Percentiles rank a stretch among this genome's conserved stretches.
Conservation (phyloP, 2,329 filamentous ascomycete genomes). For the Fusarium devonianum region DNA sequence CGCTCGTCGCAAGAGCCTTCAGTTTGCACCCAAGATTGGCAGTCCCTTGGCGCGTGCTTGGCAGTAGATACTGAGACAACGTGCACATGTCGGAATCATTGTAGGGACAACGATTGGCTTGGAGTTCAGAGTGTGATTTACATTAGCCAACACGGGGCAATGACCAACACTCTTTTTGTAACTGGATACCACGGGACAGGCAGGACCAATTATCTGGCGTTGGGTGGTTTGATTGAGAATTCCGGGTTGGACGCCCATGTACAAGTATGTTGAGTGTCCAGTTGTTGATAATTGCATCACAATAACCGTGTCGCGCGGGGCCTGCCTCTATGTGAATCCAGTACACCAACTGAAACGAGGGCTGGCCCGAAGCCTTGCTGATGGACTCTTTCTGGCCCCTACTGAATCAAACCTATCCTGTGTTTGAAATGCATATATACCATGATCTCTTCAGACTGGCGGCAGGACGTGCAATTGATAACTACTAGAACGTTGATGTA, state of each 20-base stretch:
- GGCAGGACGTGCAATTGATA: no score
- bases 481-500: no score
- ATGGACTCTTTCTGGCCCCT: not conserved
- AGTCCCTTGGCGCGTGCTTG: conserved; percentile 72
- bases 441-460: no score
- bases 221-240: conserved; percentile 25
- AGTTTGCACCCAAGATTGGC: conserved; percentile 77
- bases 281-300: conserved; percentile 17
- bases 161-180: conserved; percentile 32
- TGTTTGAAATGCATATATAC: no score
- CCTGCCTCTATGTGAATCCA: not conserved
- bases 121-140: conserved; percentile 27
- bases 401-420: no score
- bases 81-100: conserved; percentile 14
- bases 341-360: not conserved
- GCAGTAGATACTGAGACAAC: conserved; percentile 41
- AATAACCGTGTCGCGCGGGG: conserved; percentile 1
- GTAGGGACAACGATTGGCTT: conserved; percentile 21
- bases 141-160: conserved; percentile 20
- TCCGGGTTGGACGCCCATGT: not conserved
- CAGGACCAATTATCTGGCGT: conserved; percentile 33
- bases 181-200: conserved; percentile 37
- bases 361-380: not conserved
- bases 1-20: conserved; percentile 77
- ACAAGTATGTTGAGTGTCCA: conserved; percentile 8